Evolutionary conservation across 768 basidiomycete species (phyloP).

Genomic region (Auriculariales sp.): DNA sequence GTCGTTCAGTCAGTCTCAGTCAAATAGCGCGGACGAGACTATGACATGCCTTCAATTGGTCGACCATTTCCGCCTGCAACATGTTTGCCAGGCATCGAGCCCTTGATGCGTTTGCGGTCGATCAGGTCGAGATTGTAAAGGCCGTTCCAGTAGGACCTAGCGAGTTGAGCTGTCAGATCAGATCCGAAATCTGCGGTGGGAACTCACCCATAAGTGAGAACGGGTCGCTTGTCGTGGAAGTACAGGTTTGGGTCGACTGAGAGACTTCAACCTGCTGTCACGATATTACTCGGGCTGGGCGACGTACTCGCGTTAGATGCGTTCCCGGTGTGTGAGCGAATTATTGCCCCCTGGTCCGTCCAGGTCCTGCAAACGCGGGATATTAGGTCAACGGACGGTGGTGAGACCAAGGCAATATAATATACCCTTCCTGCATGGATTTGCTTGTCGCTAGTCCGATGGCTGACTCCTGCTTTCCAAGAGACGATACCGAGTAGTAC

Average conservation of each 20-base stretch:
- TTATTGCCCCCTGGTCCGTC: slow-evolving; percentile 13
- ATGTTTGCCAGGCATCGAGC: not conserved
- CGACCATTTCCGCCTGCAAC: not conserved
- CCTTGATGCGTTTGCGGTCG: slow-evolving; percentile 6
- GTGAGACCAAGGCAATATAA: no score
- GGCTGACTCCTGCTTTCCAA: slow-evolving; percentile 13
- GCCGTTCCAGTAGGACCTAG: slow-evolving; percentile 4
- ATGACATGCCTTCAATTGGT: slow-evolving; percentile 2
- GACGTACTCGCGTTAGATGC: slow-evolving; percentile 9
- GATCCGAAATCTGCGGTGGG: no score
- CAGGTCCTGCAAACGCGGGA: no score
- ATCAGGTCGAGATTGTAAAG: slow-evolving; percentile 11
- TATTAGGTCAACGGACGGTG: no score
- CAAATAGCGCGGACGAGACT: no score
- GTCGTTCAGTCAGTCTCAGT: no score
- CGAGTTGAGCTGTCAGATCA: no score
- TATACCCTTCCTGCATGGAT: slow-evolving; percentile 12
- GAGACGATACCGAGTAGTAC: slow-evolving; percentile 12
- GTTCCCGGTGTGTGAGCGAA: slow-evolving; percentile 8
- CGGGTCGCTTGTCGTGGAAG: slow-evolving; percentile 9
- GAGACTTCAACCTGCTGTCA: not conserved
- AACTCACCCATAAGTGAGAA: slow-evolving; percentile 12
- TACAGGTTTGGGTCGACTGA: slow-evolving; percentile 9
- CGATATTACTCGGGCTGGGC: not conserved
- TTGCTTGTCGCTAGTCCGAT: slow-evolving; percentile 13